These are phyloP conservation scores for Dryas integrifolia DNA, from an alignment of 331 rosid species.

Conservation along the genomic window DNA sequence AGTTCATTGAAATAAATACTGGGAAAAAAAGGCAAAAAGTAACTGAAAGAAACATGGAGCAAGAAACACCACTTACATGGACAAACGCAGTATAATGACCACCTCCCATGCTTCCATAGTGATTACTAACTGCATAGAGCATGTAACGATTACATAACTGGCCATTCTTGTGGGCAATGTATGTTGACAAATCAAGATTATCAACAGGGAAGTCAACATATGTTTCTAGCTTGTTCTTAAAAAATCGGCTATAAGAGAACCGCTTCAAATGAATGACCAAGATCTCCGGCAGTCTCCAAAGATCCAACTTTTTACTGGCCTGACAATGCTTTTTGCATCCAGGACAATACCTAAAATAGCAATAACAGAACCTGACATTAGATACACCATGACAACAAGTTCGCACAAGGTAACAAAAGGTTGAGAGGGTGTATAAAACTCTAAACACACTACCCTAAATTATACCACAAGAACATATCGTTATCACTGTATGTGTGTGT, in stretches of 20 bases:
- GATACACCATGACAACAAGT: constrained; percentile 2
- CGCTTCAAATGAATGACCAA: constrained; percentile 97
- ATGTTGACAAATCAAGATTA: constrained; percentile 79
- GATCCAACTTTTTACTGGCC: constrained; percentile 94
- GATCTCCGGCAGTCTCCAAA: constrained; percentile 98
- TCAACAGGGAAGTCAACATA: constrained; percentile 89
- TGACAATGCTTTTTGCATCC: constrained; percentile 82
- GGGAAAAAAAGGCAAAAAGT: constrained; percentile 10
- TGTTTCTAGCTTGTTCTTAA: constrained; percentile 93
- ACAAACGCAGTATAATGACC: constrained; percentile 97
- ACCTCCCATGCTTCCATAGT: constrained; percentile 98
- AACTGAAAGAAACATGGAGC: constrained; percentile 1
- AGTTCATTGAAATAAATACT: background rate
- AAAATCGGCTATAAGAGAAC: constrained; percentile 85
- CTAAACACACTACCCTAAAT: background rate
- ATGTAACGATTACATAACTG: constrained; percentile 60
- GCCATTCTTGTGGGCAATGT: constrained; percentile 55
- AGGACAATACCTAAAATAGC: constrained; percentile 77
- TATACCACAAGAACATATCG: background rate
- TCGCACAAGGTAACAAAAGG: constrained; percentile 7
- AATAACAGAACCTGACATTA: background rate
- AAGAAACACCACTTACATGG: constrained; percentile 65
- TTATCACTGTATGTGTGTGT: background rate
- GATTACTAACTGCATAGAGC: constrained; percentile 93
- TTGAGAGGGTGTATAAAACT: background rate